Evolutionary conservation across 345 rosid genomes (phyloP).

Genomic region (Sonneratia caseolaris): DNA sequence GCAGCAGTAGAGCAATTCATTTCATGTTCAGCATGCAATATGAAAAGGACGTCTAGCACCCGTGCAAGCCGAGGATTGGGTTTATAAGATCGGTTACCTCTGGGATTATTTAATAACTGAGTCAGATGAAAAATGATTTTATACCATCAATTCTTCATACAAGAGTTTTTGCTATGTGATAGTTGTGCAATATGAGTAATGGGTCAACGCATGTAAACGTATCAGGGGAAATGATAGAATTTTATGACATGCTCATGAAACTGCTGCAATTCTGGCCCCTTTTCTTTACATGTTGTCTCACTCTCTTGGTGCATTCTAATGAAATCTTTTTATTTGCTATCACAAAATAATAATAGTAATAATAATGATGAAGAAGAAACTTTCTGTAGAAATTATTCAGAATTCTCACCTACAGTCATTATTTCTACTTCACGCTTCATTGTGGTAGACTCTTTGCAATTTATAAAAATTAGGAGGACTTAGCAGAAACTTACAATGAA

Average conservation of each 20-base stretch:
- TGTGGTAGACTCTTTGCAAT: neutral
- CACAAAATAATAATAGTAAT: too few relatives aligned
- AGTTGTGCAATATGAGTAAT: neutral
- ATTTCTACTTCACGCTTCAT: neutral
- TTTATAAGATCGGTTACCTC: constrained; percentile 74
- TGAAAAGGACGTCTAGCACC: constrained; percentile 78
- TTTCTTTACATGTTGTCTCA: too few relatives aligned
- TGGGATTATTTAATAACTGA: constrained; percentile 16
- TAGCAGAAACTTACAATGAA: constrained; percentile 50
- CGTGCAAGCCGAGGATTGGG: constrained; percentile 92
- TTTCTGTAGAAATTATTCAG: neutral
- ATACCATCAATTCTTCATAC: neutral
- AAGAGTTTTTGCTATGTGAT: neutral
- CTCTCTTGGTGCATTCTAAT: too few relatives aligned
- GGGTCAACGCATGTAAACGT: too few relatives aligned
- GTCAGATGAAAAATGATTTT: neutral
- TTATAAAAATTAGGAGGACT: constrained; percentile 3
- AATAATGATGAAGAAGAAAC: neutral
- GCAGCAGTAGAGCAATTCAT: constrained; percentile 96
- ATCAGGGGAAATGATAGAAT: too few relatives aligned
- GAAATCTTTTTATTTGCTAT: too few relatives aligned
- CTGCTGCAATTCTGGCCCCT: too few relatives aligned
- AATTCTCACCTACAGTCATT: neutral
- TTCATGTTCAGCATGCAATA: constrained; percentile 95
- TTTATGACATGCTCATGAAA: too few relatives aligned